A percentile compares a stretch with the other conserved stretches of the same genome.
Evolutionary conservation across 805 yeast species (phyloP).

Genomic region (Candida tammaniensis): DNA sequence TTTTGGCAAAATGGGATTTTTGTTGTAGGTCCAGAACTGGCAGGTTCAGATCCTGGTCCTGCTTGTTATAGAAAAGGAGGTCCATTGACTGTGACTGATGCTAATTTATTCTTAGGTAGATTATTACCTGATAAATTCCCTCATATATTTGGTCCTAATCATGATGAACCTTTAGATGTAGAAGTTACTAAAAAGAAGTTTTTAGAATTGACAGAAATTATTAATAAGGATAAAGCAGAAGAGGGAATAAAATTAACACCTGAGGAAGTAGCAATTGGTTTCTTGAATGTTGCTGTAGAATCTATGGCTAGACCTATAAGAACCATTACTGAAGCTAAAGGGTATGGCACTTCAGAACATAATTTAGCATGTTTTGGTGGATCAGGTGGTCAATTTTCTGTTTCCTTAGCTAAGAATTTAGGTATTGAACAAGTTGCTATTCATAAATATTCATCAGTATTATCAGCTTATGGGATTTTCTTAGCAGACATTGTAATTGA

Average conservation of each 20-base stretch:
- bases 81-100: constrained; percentile 39
- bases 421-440: constrained; percentile 28
- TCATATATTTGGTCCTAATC: constrained; percentile 37
- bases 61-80: constrained; percentile 41
- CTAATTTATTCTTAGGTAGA: constrained; percentile 34
- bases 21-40: constrained; percentile 41
- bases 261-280: constrained; percentile 33
- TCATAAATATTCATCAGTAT: constrained; percentile 32
- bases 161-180: constrained; percentile 30
- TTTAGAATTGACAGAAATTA: constrained; percentile 42
- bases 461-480: constrained; percentile 33
- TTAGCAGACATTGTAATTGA: constrained; percentile 34
- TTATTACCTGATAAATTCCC: constrained; percentile 36
- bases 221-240: constrained; percentile 35
- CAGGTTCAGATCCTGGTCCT: constrained; percentile 41
- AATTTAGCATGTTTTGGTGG: constrained; percentile 36
- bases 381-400: constrained; percentile 36
- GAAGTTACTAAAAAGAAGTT: constrained; percentile 50
- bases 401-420: constrained; percentile 26
- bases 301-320: constrained; percentile 34
- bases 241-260: constrained; percentile 20
- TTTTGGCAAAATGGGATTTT: constrained; percentile 38
- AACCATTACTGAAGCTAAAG: constrained; percentile 35
- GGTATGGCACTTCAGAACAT: constrained; percentile 27
- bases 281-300: constrained; percentile 33